These are phyloP conservation scores for Aphanoascus verrucosus DNA, from an alignment of 2,329 filamentous ascomycete species.

Conservation along the genomic window DNA sequence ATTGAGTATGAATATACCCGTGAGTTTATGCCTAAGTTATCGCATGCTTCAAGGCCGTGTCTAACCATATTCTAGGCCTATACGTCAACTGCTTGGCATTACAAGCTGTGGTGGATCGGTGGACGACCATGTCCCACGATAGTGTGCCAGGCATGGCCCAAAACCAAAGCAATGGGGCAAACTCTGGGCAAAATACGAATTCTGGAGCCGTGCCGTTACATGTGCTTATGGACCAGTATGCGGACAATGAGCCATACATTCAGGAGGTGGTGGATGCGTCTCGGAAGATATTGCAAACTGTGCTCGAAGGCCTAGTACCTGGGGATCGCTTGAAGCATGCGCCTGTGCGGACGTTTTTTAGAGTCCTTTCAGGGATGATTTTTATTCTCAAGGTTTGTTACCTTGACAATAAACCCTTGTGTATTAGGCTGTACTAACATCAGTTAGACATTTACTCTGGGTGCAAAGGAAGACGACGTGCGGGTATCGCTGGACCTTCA, in stretches of 20 bases:
- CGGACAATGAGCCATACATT: conserved; percentile 52
- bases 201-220: conserved; percentile 29
- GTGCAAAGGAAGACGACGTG: conserved; percentile 52
- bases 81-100: conserved; percentile 91
- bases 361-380: conserved; percentile 54
- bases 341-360: conserved; percentile 54
- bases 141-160: conserved; percentile 8
- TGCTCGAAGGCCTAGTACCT: conserved; percentile 49
- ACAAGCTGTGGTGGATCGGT: conserved; percentile 89
- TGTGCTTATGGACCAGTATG: conserved; percentile 39
- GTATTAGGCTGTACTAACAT: neutral
- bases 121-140: conserved; percentile 54
- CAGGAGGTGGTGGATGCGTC: conserved; percentile 52
- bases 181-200: conserved; percentile 13
- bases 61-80: conserved; percentile 35
- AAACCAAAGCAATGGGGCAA: conserved; percentile 11
- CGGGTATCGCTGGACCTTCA: conserved; percentile 48
- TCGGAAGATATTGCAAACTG: conserved; percentile 48
- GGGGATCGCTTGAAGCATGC: conserved; percentile 50
- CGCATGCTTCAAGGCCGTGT: neutral
- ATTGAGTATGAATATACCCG: conserved; percentile 95
- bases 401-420: neutral
- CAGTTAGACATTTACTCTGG: conserved; percentile 48
- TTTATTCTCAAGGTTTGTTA: conserved; percentile 49
- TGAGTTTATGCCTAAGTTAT: conserved; percentile 28